phyloP scores from a whole-genome alignment of 345 rosid genomes.

The Camelina sativa region DNA sequence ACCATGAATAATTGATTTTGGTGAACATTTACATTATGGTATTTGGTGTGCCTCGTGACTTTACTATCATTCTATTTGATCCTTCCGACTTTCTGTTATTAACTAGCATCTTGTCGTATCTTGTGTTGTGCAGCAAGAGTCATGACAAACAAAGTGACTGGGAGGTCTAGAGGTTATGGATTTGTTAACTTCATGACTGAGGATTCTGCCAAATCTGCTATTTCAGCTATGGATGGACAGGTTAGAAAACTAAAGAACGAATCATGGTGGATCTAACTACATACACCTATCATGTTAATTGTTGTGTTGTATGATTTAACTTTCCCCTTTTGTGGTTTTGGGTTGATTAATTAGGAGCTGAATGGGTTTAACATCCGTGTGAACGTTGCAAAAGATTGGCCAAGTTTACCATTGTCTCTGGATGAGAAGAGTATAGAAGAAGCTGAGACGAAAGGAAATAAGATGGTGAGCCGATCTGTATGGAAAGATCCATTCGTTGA shows the following conservation, averaged over 20 bases:
- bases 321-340: slow-evolving; percentile 9
- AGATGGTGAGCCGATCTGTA: slow-evolving; percentile 45
- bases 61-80: not conserved
- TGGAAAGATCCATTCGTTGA: slow-evolving; percentile 60
- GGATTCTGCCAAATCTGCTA: slow-evolving; percentile 64
- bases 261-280: not conserved
- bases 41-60: not conserved
- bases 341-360: slow-evolving; percentile 53
- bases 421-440: slow-evolving; percentile 30
- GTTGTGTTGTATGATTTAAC: slow-evolving; percentile 14
- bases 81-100: not conserved
- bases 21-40: slow-evolving; percentile 17
- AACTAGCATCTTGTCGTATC: not conserved
- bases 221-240: slow-evolving; percentile 80
- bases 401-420: slow-evolving; percentile 44
- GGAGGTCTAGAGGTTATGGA: slow-evolving; percentile 78
- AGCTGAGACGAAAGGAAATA: slow-evolving; percentile 29
- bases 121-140: slow-evolving; percentile 56
- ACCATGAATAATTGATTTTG: slow-evolving; percentile 10
- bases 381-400: slow-evolving; percentile 54
- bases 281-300: not conserved
- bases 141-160: slow-evolving; percentile 61
- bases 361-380: slow-evolving; percentile 65
- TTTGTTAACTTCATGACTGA: slow-evolving; percentile 53
- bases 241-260: slow-evolving; percentile 37